Percentiles rank a stretch among this genome's conserved stretches.
Evolutionary conservation across 164 flowering plant genomes (phyloP).

Genomic region (Pachysandra terminalis): DNA sequence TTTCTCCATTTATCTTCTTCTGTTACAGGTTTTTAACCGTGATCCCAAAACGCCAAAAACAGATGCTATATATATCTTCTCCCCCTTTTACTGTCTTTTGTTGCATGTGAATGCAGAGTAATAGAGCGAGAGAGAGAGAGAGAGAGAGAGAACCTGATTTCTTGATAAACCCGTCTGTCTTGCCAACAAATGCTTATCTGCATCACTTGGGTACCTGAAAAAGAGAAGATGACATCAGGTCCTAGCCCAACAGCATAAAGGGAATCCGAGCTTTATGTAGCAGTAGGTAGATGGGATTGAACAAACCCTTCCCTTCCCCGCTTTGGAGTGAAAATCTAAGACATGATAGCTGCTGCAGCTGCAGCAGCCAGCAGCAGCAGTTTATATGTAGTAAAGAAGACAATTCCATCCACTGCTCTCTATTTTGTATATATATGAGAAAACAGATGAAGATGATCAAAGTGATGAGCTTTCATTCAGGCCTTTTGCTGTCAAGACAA

Average conservation of each 20-base stretch:
- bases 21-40: not conserved
- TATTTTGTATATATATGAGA: too few species aligned
- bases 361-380: conserved; percentile 5
- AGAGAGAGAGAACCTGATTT: conserved; percentile 34
- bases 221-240: conserved; percentile 22
- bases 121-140: conserved; percentile 8
- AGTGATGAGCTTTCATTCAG: not conserved
- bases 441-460: too few species aligned
- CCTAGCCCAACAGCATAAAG: conserved; percentile 12
- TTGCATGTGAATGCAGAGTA: not conserved
- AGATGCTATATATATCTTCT: too few species aligned
- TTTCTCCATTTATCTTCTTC: not conserved
- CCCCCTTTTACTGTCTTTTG: not conserved
- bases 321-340: conserved; percentile 53
- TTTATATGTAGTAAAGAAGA: conserved; percentile 9
- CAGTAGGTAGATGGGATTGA: conserved; percentile 25
- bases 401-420: conserved; percentile 10
- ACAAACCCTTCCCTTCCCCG: conserved; percentile 16
- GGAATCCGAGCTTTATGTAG: conserved; percentile 17
- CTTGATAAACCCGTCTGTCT: conserved; percentile 53
- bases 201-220: conserved; percentile 52
- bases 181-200: conserved; percentile 51
- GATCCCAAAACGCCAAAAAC: not conserved
- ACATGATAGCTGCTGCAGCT: conserved; percentile 13
- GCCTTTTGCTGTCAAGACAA: conserved; percentile 7